Percentiles rank a stretch among this genome's conserved stretches.
phyloP scores from a whole-genome alignment of 1,284 basidiomycete species.

The Marasmius oreades region DNA sequence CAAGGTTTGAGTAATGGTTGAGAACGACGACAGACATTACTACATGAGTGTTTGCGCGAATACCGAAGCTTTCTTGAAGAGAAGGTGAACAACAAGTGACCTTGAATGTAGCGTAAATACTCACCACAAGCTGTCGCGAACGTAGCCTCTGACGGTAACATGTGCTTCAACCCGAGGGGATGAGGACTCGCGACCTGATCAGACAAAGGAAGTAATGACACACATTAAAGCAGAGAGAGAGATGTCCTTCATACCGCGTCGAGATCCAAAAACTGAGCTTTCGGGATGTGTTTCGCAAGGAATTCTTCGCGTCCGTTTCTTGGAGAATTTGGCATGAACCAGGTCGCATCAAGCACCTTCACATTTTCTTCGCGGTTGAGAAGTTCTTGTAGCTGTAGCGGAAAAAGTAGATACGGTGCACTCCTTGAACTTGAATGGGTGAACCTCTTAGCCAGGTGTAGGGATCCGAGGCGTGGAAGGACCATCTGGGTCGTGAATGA shows the following conservation, averaged over 20 bases:
- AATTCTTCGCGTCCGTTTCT: slow-evolving; percentile 69
- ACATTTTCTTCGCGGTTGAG: slow-evolving; percentile 31
- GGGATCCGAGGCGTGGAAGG: no score
- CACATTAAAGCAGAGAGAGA: neutral
- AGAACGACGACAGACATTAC: slow-evolving; percentile 53
- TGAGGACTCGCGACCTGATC: slow-evolving; percentile 57
- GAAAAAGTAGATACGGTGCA: slow-evolving; percentile 50
- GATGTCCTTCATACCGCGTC: slow-evolving; percentile 51
- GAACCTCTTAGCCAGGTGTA: slow-evolving; percentile 13
- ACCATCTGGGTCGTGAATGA: no score
- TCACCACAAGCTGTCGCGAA: slow-evolving; percentile 82
- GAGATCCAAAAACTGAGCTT: slow-evolving; percentile 78
- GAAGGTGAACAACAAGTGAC: neutral
- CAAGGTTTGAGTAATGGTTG: neutral
- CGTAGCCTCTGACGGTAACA: slow-evolving; percentile 78
- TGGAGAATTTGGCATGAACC: slow-evolving; percentile 85
- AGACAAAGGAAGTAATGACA: neutral
- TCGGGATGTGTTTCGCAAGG: slow-evolving; percentile 64
- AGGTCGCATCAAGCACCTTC: slow-evolving; percentile 71
- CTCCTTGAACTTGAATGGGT: slow-evolving; percentile 30
- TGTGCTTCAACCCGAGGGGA: slow-evolving; percentile 83
- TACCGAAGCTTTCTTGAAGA: slow-evolving; percentile 67
- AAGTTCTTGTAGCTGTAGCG: slow-evolving; percentile 43
- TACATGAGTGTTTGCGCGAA: slow-evolving; percentile 75
- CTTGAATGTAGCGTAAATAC: slow-evolving; percentile 22